Percentiles rank a stretch among this genome's conserved stretches.
phyloP scores from a whole-genome alignment of 2,329 filamentous ascomycete species.

The Aspergillus ochraceus region DNA sequence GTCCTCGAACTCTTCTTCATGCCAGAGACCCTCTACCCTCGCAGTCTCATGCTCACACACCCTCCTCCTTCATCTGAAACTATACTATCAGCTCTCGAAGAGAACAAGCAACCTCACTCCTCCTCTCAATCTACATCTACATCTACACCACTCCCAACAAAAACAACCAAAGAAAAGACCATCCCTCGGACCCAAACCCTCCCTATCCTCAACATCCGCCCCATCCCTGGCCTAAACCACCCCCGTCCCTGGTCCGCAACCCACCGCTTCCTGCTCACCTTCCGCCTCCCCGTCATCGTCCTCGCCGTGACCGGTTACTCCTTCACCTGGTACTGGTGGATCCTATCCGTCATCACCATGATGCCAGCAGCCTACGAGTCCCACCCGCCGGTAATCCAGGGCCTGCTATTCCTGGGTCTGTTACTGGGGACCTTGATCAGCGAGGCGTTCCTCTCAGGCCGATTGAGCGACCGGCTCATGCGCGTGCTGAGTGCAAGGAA shows the following conservation, averaged over 20 bases:
- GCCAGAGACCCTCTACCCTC: constrained; percentile 59
- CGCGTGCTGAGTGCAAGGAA: constrained; percentile 47
- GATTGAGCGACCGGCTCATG: constrained; percentile 55
- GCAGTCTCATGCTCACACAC: constrained; percentile 47
- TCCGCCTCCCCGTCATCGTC: constrained; percentile 47
- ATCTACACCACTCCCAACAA: too few species aligned
- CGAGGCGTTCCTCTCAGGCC: constrained; percentile 54
- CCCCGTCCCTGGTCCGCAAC: constrained; percentile 51
- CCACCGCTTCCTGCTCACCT: constrained; percentile 49
- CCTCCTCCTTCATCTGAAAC: background rate
- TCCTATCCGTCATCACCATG: constrained; percentile 54
- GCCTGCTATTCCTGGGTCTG: constrained; percentile 55
- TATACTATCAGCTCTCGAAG: constrained; percentile 25
- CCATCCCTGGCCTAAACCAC: constrained; percentile 53
- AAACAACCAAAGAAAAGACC: background rate
- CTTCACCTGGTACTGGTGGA: constrained; percentile 60
- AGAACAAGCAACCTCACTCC: background rate
- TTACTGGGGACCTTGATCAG: constrained; percentile 55
- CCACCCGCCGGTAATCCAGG: constrained; percentile 53
- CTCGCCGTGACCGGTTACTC: constrained; percentile 52
- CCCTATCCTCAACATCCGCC: constrained; percentile 46
- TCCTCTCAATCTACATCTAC: too few species aligned
- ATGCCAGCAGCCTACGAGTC: constrained; percentile 53
- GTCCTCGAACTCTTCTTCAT: constrained; percentile 52
- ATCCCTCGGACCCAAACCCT: constrained; percentile 40